Conservation (phyloP, 352 stramenopile genomes). For the Pythium myriotylum region DNA sequence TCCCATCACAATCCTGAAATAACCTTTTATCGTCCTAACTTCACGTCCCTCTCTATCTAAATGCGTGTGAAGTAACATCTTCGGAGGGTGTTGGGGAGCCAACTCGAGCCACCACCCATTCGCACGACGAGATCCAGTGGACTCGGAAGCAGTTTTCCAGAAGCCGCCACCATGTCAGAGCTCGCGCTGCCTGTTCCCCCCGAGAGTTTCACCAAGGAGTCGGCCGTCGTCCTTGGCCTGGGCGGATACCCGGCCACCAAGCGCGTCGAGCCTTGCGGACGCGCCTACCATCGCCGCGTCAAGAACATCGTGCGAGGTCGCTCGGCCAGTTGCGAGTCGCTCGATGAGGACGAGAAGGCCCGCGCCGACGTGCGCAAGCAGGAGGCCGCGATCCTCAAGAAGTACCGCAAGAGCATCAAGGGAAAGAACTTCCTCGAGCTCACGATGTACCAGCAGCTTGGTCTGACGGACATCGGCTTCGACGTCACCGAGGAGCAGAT, state of each 20-base stretch:
- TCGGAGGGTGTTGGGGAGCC: neutral
- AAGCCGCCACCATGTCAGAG: conserved; percentile 15
- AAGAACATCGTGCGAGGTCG: conserved; percentile 77
- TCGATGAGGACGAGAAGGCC: conserved; percentile 65
- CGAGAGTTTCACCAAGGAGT: conserved; percentile 48
- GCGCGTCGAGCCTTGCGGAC: conserved; percentile 71
- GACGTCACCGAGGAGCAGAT: conserved; percentile 83
- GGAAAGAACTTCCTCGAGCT: conserved; percentile 84
- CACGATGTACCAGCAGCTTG: conserved; percentile 89
- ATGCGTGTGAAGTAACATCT: too few species aligned
- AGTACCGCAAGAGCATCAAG: conserved; percentile 81
- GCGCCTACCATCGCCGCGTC: conserved; percentile 71
- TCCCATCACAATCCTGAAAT: conserved; percentile 38
- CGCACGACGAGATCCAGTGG: neutral
- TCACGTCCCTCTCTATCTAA: conserved; percentile 1
- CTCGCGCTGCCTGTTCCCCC: conserved; percentile 58
- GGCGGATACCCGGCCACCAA: conserved; percentile 80
- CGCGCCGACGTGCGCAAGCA: conserved; percentile 66
- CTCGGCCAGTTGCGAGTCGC: conserved; percentile 74
- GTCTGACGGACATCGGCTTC: conserved; percentile 73
- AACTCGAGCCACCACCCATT: conserved; percentile 18
- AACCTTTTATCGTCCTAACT: conserved; percentile 1
- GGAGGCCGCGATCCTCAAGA: conserved; percentile 68
- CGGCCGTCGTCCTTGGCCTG: conserved; percentile 54
- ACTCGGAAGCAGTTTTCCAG: too few species aligned